phyloP scores from a whole-genome alignment of 805 yeast genomes.

The Yarrowia phangngaensis region DNA sequence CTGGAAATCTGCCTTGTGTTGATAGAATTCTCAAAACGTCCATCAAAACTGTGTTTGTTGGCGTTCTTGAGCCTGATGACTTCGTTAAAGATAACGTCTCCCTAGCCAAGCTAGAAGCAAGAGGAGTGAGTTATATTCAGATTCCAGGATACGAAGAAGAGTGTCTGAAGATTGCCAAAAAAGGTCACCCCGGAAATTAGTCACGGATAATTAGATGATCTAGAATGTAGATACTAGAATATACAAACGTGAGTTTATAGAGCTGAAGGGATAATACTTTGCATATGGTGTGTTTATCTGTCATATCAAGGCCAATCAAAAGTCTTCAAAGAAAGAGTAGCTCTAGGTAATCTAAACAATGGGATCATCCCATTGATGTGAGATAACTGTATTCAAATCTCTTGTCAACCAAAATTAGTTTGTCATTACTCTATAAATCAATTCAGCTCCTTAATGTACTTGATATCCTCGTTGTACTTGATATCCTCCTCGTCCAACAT shows the following conservation, averaged over 20 bases:
- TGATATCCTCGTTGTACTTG: conserved; percentile 26
- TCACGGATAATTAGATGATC: too few relatives aligned
- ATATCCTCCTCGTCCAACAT: conserved; percentile 23
- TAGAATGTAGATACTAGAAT: too few relatives aligned
- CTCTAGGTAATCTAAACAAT: too few relatives aligned
- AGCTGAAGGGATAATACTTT: too few relatives aligned
- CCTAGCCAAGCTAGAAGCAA: conserved; percentile 47
- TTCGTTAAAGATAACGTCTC: conserved; percentile 80
- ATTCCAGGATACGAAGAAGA: conserved; percentile 79
- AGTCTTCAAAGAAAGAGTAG: too few relatives aligned
- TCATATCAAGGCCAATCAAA: too few relatives aligned
- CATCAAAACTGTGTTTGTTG: conserved; percentile 79
- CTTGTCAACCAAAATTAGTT: too few relatives aligned
- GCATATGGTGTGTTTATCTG: too few relatives aligned
- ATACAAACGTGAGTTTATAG: too few relatives aligned
- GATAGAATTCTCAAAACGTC: conserved; percentile 63
- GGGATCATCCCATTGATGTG: too few relatives aligned
- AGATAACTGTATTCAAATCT: too few relatives aligned
- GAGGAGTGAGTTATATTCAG: conserved; percentile 67
- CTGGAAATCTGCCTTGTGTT: conserved; percentile 87
- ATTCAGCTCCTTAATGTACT: conserved; percentile 23
- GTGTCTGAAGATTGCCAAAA: conserved; percentile 63
- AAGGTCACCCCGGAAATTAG: conserved; percentile 51
- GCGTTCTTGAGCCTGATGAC: conserved; percentile 84
- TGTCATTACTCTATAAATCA: conserved; percentile 4